These are phyloP conservation scores for Suhomyces prunicola DNA, from an alignment of 805 yeast species.

Conservation along the genomic window DNA sequence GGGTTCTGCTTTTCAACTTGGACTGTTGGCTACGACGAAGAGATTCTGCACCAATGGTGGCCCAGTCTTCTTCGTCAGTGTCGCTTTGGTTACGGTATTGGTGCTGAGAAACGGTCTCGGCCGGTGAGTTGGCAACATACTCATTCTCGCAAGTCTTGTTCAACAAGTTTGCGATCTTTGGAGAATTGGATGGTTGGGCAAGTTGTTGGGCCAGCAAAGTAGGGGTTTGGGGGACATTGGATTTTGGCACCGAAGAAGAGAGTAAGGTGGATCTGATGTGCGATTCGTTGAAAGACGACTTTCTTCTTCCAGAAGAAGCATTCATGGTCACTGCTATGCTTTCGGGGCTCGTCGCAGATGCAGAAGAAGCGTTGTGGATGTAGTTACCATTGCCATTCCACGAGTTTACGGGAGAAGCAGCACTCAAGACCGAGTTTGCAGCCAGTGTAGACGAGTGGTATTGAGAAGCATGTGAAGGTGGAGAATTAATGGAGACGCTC, in stretches of 20 bases:
- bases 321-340: conserved; percentile 5
- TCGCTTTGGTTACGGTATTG: conserved; percentile 43
- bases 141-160: conserved; percentile 10
- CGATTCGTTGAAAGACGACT: conserved; percentile 42
- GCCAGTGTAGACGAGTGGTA: conserved; percentile 8
- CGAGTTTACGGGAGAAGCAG: conserved; percentile 21
- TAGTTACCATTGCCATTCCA: conserved; percentile 18
- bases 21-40: conserved; percentile 39
- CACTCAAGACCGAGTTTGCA: conserved; percentile 14
- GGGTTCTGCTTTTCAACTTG: conserved; percentile 6
- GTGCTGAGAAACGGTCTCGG: conserved; percentile 3
- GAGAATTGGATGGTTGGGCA: conserved; percentile 5
- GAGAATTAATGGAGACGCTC: conserved; percentile 31
- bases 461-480: conserved; percentile 22
- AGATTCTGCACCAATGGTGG: conserved; percentile 75
- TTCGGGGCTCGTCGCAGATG: conserved; percentile 9
- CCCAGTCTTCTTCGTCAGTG: conserved; percentile 98
- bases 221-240: conserved; percentile 5
- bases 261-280: conserved; percentile 42
- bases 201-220: not conserved
- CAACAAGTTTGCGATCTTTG: conserved; percentile 12
- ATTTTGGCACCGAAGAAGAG: conserved; percentile 16
- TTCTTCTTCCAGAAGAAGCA: conserved; percentile 21
- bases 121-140: conserved; percentile 9
- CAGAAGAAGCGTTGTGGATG: conserved; percentile 7